Conservation (phyloP, 2,329 filamentous ascomycete genomes). For the Penicillium brasilianum region DNA sequence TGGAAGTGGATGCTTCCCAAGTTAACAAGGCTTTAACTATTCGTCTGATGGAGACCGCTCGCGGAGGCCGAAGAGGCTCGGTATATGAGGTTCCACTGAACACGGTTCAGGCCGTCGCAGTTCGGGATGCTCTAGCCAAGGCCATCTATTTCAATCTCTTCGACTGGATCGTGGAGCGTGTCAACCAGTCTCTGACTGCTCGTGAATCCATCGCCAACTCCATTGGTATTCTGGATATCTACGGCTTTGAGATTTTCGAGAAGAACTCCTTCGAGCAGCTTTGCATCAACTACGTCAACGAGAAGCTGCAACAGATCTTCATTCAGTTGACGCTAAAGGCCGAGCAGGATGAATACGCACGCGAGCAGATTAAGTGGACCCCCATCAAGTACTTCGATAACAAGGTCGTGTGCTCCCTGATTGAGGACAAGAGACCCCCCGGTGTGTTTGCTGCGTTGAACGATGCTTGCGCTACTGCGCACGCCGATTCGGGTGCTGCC, state of each 20-base stretch:
- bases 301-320: conserved; percentile 98
- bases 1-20: conserved; percentile 81
- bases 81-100: conserved; percentile 81
- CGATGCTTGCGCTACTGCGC: conserved; percentile 97
- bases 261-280: conserved; percentile 99
- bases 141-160: conserved; percentile 98
- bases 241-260: conserved; percentile 99
- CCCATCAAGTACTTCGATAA: conserved; percentile 99
- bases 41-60: conserved; percentile 76
- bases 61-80: conserved; percentile 68
- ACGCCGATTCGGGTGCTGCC: conserved; percentile 90
- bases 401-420: conserved; percentile 96
- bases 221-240: conserved; percentile 97
- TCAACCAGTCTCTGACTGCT: conserved; percentile 86
- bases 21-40: conserved; percentile 88
- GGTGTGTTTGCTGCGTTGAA: conserved; percentile 96
- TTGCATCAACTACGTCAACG: conserved; percentile 99
- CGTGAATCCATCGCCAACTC: conserved; percentile 76
- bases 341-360: conserved; percentile 95
- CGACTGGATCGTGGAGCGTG: conserved; percentile 94
- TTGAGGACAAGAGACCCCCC: conserved; percentile 86
- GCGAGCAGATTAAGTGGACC: conserved; percentile 97
- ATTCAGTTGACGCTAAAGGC: conserved; percentile 96
- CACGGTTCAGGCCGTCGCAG: conserved; percentile 80
- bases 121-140: conserved; percentile 89